These are phyloP conservation scores for Clavariopsis aquatica DNA, from an alignment of 495 filamentous ascomycete species.

Conservation along the genomic window DNA sequence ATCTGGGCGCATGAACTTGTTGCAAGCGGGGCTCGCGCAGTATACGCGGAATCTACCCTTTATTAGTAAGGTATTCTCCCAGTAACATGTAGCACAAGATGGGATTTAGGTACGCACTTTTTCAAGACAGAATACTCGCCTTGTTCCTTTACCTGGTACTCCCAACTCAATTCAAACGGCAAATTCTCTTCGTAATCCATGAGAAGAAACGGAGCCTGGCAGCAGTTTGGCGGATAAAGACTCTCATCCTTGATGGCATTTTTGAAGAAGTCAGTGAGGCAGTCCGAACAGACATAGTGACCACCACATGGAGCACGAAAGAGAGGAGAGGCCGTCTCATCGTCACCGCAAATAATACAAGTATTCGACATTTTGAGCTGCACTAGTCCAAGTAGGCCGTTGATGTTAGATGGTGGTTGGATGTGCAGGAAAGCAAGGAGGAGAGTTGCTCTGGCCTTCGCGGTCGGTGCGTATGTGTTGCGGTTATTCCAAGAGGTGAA, in stretches of 20 bases:
- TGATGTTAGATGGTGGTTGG: background rate
- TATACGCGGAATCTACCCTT: slow-evolving; percentile 23
- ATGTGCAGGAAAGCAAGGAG: background rate
- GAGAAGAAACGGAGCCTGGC: slow-evolving; percentile 10
- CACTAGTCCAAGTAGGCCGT: background rate
- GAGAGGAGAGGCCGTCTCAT: slow-evolving; percentile 4
- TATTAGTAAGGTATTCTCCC: background rate
- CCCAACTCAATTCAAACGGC: background rate
- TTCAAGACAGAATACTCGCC: slow-evolving; percentile 16
- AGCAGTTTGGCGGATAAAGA: slow-evolving; percentile 30
- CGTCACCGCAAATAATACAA: slow-evolving; percentile 29
- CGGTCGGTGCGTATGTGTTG: background rate
- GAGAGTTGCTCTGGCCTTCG: too few species aligned
- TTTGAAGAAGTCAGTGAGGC: slow-evolving; percentile 14
- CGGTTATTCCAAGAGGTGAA: background rate
- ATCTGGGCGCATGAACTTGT: slow-evolving; percentile 23
- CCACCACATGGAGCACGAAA: background rate
- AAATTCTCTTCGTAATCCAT: slow-evolving; percentile 18
- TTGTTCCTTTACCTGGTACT: slow-evolving; percentile 18
- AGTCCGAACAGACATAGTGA: slow-evolving; percentile 27
- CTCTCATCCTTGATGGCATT: slow-evolving; percentile 22
- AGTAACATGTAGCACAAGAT: too few species aligned
- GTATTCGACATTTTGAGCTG: background rate
- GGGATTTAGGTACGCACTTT: slow-evolving; percentile 13
- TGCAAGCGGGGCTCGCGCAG: slow-evolving; percentile 20